These are phyloP conservation scores for Cyberlindnera subsufficiens DNA, from an alignment of 805 yeast species.

Conservation along the genomic window DNA sequence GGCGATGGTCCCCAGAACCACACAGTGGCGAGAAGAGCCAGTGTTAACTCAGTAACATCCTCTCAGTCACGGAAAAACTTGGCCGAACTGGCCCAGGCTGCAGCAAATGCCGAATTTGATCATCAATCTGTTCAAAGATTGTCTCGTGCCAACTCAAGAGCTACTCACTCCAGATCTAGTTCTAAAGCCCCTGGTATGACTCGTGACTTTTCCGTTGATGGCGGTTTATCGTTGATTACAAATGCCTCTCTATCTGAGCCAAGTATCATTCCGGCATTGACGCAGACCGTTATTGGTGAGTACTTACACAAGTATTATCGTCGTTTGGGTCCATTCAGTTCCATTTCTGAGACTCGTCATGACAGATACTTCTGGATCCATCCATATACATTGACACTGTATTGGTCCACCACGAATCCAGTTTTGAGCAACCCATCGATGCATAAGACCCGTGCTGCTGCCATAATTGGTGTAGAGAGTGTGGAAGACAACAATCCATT, in stretches of 20 bases:
- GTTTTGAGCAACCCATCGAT: conserved; percentile 61
- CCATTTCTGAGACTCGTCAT: conserved; percentile 74
- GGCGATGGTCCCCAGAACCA: conserved; percentile 7
- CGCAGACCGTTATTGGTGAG: conserved; percentile 94
- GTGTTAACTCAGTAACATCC: conserved; percentile 19
- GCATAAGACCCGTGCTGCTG: conserved; percentile 69
- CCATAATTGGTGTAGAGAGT: conserved; percentile 72
- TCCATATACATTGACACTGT: conserved; percentile 85
- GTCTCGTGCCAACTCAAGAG: conserved; percentile 15
- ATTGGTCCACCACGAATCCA: conserved; percentile 85
- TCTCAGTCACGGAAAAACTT: conserved; percentile 20
- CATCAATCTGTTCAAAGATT: conserved; percentile 11
- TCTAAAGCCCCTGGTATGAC: conserved; percentile 11
- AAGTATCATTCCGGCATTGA: conserved; percentile 75
- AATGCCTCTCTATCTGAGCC: conserved; percentile 61
- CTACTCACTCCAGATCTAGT: conserved; percentile 5
- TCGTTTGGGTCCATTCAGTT: conserved; percentile 64
- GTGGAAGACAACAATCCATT: conserved; percentile 81
- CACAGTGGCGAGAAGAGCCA: conserved; percentile 14
- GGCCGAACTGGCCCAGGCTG: conserved; percentile 25
- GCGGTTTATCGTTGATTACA: conserved; percentile 40
- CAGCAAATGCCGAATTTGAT: conserved; percentile 25
- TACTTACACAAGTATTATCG: conserved; percentile 81
- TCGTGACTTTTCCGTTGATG: conserved; percentile 26
- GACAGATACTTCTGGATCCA: conserved; percentile 95